Percentiles rank a stretch among this genome's conserved stretches.
Conservation (phyloP, 768 basidiomycete species). For the Podaxis carcinomalis region DNA sequence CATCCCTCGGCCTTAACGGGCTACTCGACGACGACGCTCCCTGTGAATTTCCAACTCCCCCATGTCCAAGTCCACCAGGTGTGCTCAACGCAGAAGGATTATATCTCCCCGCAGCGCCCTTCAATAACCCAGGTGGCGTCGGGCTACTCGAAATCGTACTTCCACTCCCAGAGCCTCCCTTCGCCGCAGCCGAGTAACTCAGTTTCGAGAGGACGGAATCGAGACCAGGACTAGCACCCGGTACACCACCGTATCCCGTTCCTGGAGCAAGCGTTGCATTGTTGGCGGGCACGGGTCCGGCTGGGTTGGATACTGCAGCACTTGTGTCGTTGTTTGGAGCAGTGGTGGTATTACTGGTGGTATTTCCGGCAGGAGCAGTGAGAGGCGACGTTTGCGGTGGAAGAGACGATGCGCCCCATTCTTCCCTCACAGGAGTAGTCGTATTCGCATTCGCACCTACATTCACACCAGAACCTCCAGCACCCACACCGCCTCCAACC, state of each 20-base stretch:
- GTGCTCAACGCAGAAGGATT: constrained; percentile 12
- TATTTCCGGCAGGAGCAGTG: constrained; percentile 4
- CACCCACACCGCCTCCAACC: neutral
- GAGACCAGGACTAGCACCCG: neutral
- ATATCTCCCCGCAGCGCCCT: constrained; percentile 35
- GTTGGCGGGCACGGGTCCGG: neutral
- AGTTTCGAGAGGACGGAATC: constrained; percentile 36
- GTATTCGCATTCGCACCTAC: constrained; percentile 21
- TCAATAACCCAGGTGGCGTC: constrained; percentile 33
- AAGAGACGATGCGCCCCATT: constrained; percentile 17
- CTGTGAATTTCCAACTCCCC: neutral
- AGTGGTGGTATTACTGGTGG: constrained; percentile 4
- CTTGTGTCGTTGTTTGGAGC: neutral
- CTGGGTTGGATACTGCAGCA: neutral
- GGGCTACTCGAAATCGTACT: constrained; percentile 14
- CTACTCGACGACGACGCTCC: constrained; percentile 9
- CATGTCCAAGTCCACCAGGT: constrained; percentile 21
- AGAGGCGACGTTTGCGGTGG: constrained; percentile 2
- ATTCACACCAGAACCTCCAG: neutral
- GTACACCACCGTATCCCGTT: constrained; percentile 36
- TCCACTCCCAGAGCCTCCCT: constrained; percentile 10
- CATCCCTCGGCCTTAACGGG: constrained; percentile 56
- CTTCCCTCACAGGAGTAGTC: constrained; percentile 20
- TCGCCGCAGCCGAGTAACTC: constrained; percentile 43
- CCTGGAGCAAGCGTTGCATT: constrained; percentile 23